Base-by-base conservation (phyloP, 371 early-diverging fungal species). In the Zychaea mexicana region DNA sequence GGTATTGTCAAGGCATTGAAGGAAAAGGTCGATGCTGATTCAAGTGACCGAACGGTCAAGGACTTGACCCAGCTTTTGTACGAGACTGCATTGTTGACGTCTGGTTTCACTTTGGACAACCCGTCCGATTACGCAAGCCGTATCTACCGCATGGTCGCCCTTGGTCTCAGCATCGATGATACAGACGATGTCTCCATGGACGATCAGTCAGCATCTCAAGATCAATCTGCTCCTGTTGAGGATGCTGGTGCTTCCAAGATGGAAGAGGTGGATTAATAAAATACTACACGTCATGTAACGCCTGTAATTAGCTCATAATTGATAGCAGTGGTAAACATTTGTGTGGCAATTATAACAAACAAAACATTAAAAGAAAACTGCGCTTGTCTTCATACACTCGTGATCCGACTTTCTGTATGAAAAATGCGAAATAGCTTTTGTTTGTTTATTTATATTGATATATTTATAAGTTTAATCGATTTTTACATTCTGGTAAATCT, bases 111-210 rank as follows among this genome's bases (percentile, higher is more conserved):
- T 53, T 88, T 99, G 45, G 98, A 98, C 71, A 95, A 98, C 70
- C 96, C 98, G 54, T 85, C 92, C 69, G 86, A 84, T 69, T 98
- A 96, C 74, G 91, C 97, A 58, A 82, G 81, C 77, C 96, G 98
- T 81, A 96, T 99, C 82, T 94, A 96, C 90, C 91, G 96, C 78
- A 98, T 98, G 97, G 91, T 98, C 80, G 92, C 95, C 83, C 92
- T 98, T 47, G 98, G 98, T 79, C 91, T 99, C 36, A 84, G 87
- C 80, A 91, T 98, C 66, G 95, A 96, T 77, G 97, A 95, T 49
- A 49, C 26, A 66, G 86, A 80, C 46, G 90, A 80, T 68, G 78
- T 76, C 19, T 76, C 78, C 27, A 49, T 73, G n/a, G 72, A 74
- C 60, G 83, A 85, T 39, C 87, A 87, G 46, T 46, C 39, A 39